A percentile compares a stretch with the other conserved stretches of the same genome.
Conservation (phyloP, 306 rosid genomes). For the Cucumis melo region DNA sequence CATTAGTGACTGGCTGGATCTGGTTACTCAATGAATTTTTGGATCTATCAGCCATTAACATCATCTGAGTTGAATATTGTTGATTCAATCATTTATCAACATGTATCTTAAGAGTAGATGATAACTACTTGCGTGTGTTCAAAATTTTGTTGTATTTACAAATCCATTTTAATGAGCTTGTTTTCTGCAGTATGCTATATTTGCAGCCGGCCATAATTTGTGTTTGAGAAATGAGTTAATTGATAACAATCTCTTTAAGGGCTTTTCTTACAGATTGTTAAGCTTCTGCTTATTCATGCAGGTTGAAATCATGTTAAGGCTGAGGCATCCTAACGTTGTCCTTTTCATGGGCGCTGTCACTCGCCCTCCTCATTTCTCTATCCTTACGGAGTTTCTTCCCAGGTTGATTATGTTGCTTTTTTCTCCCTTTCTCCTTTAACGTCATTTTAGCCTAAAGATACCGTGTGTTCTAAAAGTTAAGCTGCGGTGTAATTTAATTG, state of each 20-base stretch:
- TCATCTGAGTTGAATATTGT: neutral
- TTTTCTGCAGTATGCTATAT: neutral
- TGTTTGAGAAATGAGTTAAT: neutral
- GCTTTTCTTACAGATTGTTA: neutral
- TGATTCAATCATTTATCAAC: neutral
- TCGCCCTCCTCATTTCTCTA: conserved; percentile 85
- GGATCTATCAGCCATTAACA: neutral
- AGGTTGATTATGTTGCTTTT: conserved; percentile 40
- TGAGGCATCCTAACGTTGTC: conserved; percentile 98
- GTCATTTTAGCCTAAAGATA: neutral
- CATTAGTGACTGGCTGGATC: neutral
- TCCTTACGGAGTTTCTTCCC: conserved; percentile 94
- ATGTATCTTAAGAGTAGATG: neutral
- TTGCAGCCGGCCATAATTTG: neutral
- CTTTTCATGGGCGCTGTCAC: conserved; percentile 99
- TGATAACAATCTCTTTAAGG: neutral
- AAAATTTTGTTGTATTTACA: neutral
- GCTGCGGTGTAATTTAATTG: neutral
- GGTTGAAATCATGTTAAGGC: conserved; percentile 95
- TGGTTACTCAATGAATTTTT: neutral
- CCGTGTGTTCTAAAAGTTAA: neutral
- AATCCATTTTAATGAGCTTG: neutral
- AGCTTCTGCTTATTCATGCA: conserved; percentile 20
- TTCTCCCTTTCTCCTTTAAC: neutral
- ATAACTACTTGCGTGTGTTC: neutral